A percentile compares a stretch with the other conserved stretches of the same genome.
Evolutionary conservation across 345 rosid species (phyloP).

Genomic region (Microcos paniculata): DNA sequence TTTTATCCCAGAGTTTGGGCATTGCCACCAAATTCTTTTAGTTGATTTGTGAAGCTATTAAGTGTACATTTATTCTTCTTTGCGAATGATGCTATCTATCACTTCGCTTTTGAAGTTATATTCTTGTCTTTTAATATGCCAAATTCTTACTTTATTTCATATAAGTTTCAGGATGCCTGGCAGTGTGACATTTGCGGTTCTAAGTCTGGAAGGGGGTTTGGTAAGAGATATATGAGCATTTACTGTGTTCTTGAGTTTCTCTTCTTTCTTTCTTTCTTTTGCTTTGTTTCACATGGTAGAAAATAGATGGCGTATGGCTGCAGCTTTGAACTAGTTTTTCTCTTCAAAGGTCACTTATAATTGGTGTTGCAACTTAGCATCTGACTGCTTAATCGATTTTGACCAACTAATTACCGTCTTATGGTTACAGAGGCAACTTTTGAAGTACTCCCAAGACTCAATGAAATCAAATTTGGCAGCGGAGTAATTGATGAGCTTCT

Average conservation of each 20-base stretch:
- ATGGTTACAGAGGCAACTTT: conserved; percentile 85
- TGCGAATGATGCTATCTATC: background rate
- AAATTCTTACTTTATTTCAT: background rate
- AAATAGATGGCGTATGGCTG: background rate
- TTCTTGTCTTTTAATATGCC: background rate
- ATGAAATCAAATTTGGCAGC: conserved; percentile 94
- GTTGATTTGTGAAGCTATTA: background rate
- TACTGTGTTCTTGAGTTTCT: background rate
- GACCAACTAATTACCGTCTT: background rate
- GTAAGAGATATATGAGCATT: conserved; percentile 46
- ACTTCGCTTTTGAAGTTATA: background rate
- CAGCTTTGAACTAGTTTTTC: background rate
- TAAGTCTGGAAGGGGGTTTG: conserved; percentile 97
- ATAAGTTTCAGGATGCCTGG: conserved; percentile 78
- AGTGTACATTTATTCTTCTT: background rate
- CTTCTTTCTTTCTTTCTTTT: background rate
- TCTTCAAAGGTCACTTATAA: background rate
- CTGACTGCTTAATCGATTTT: background rate
- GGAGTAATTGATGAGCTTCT: conserved; percentile 95
- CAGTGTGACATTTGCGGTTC: conserved; percentile 92
- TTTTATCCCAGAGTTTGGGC: background rate
- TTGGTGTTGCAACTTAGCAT: background rate
- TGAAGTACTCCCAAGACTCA: conserved; percentile 92
- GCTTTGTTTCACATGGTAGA: background rate
- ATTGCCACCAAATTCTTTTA: background rate